Base-by-base conservation (phyloP, 331 rosid genomes). In the Pyrus hybrid region DNA sequence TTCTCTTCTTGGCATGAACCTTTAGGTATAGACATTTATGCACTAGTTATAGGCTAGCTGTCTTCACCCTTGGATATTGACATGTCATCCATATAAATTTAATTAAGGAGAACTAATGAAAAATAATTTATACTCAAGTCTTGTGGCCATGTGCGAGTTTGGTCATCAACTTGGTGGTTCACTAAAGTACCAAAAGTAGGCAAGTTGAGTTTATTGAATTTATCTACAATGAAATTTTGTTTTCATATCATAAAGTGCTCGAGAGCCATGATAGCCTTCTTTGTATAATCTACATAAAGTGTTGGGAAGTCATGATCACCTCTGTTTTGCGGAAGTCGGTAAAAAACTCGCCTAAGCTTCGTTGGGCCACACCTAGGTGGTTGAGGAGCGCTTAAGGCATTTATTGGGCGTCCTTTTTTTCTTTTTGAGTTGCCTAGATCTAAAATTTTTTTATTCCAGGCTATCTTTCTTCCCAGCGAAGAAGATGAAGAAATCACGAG, bases 371-470 rank as follows among this genome's bases (percentile, higher is more conserved):
- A 1, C 4, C 13, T 35, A 3, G 43, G 13, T 35, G 43, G 43
- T 35, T 35, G 43, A 35, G 43, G 43, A 0, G 1, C 0, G 4
- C 45, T 37, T 37, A 0, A 37, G 45, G 0, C 13, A 0, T 37
- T 37, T 0, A 37, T 37, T 37, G 4, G 13, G 0, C 4, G 1
- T 37, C 1, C 45, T 37, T 37, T 37, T 26, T 37, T 37, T 37
- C 45, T 9, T 37, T 37, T 37, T 37, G 45, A 37, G 45, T 37
- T 9, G 45, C 13, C 45, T 37, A 37, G 45, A 3, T 9, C 45
- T 37, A 3, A 37, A 37, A 37, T 37, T 37, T 9, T 9, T 4
- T 37, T 1, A 37, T 37, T 37, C 1, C 13, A 37, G 4, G 13
- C 13, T 37, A 1, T 37, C 13, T 37, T 37, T 37, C 45, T 37